phyloP scores from a whole-genome alignment of 331 rosid genomes.

The Quercus phellos region DNA sequence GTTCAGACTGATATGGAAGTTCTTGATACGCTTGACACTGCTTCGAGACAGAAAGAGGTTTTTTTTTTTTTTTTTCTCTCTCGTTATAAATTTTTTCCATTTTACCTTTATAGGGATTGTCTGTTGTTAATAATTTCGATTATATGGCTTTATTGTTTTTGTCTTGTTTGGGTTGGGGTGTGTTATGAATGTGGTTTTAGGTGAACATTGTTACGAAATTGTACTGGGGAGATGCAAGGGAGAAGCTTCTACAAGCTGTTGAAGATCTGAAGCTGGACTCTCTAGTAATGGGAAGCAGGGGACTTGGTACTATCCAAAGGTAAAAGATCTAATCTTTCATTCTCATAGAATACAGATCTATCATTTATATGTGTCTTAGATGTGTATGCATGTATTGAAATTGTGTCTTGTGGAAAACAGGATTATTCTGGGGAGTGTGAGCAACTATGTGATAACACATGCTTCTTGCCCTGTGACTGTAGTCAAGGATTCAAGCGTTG shows the following conservation, averaged over 20 bases:
- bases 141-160: neutral
- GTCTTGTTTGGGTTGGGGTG: neutral
- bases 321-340: neutral
- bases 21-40: constrained; percentile 68
- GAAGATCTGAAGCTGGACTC: constrained; percentile 81
- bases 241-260: constrained; percentile 66
- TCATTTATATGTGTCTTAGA: neutral
- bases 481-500: constrained; percentile 49
- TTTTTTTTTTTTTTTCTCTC: neutral
- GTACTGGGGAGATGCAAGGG: constrained; percentile 95
- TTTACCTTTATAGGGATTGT: neutral
- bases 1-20: constrained; percentile 57
- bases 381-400: neutral
- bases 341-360: neutral
- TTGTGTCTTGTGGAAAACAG: constrained; percentile 32
- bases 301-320: constrained; percentile 69
- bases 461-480: constrained; percentile 81
- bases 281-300: constrained; percentile 91
- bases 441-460: constrained; percentile 62
- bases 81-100: neutral
- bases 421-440: constrained; percentile 82
- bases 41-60: constrained; percentile 71
- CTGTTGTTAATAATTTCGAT: neutral
- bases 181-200: constrained; percentile 28
- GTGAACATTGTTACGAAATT: constrained; percentile 52